Percentiles rank a stretch among this genome's conserved stretches.
Conservation (phyloP, 2,329 filamentous ascomycete species). For the Ophiostoma angusticollis region DNA sequence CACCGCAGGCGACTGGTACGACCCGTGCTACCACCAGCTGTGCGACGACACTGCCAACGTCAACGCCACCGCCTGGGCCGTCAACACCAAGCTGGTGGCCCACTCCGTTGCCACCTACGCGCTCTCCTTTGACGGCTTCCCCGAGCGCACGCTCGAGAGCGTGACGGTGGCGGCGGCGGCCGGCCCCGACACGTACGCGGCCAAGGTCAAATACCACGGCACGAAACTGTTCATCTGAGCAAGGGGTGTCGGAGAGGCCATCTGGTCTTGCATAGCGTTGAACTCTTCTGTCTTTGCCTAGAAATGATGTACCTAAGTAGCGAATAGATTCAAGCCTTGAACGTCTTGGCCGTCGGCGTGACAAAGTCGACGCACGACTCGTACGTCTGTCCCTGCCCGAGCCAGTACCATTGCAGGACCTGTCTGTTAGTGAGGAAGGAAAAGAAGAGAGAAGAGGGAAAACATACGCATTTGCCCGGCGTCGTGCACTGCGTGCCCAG, state of each 20-base stretch:
- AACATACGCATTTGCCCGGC: slow-evolving; percentile 20
- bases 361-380: slow-evolving; percentile 49
- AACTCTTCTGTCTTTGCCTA: too few species aligned
- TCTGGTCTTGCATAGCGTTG: too few species aligned
- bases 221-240: slow-evolving; percentile 32
- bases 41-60: slow-evolving; percentile 47
- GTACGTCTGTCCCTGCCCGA: slow-evolving; percentile 46
- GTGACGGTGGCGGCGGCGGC: slow-evolving; percentile 12
- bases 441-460: background rate
- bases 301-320: too few species aligned
- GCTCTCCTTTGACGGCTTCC: slow-evolving; percentile 51
- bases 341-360: slow-evolving; percentile 2
- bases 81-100: slow-evolving; percentile 54
- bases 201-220: slow-evolving; percentile 35
- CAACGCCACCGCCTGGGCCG: slow-evolving; percentile 46
- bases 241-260: too few species aligned
- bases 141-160: slow-evolving; percentile 30
- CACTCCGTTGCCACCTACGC: slow-evolving; percentile 62
- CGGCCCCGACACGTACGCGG: too few species aligned
- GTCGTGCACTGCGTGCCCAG: slow-evolving; percentile 17
- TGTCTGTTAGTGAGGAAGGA: slow-evolving; percentile 3
- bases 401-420: slow-evolving; percentile 52
- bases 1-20: slow-evolving; percentile 45
- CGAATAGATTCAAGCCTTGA: too few species aligned
- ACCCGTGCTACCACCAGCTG: slow-evolving; percentile 49